Conservation (phyloP, 768 basidiomycete species). For the Rubroboletus satanas region DNA sequence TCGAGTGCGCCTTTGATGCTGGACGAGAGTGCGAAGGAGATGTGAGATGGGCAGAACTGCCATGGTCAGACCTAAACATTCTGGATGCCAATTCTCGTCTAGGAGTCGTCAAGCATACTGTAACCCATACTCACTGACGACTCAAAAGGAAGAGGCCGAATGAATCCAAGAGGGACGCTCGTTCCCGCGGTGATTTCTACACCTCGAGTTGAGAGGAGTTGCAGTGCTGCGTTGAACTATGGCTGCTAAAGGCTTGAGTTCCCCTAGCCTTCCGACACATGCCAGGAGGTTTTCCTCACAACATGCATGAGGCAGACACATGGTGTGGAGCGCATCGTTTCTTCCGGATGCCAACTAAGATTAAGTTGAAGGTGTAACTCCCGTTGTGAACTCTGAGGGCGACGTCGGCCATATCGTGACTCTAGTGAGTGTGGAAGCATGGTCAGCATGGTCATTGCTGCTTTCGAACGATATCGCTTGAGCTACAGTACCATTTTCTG, state of each 20-base stretch:
- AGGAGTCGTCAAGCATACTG: background rate
- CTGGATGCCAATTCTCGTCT: conserved; percentile 4
- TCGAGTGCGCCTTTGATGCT: conserved; percentile 10
- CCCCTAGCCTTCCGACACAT: background rate
- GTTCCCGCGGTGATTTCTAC: background rate
- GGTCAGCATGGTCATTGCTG: no score
- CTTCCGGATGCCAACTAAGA: background rate
- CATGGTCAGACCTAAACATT: conserved; percentile 19
- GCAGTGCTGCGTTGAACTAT: conserved; percentile 2
- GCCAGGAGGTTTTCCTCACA: conserved; percentile 1
- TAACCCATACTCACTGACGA: conserved; percentile 10
- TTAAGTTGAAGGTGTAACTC: background rate
- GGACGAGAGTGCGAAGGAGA: conserved; percentile 10
- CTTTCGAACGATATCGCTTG: background rate
- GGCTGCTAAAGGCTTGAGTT: background rate
- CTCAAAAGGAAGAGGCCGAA: background rate
- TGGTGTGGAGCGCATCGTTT: conserved; percentile 3
- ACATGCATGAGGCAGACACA: conserved; percentile 22
- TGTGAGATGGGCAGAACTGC: conserved; percentile 2
- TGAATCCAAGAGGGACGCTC: background rate
- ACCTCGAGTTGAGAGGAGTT: background rate
- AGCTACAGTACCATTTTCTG: background rate
- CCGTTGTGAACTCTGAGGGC: background rate
- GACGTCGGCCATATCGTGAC: background rate
- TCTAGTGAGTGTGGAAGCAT: background rate